A percentile compares a stretch with the other conserved stretches of the same genome.
Evolutionary conservation across 2,329 filamentous ascomycete genomes (phyloP).

Genomic region (Myriosclerotinia scirpicola): DNA sequence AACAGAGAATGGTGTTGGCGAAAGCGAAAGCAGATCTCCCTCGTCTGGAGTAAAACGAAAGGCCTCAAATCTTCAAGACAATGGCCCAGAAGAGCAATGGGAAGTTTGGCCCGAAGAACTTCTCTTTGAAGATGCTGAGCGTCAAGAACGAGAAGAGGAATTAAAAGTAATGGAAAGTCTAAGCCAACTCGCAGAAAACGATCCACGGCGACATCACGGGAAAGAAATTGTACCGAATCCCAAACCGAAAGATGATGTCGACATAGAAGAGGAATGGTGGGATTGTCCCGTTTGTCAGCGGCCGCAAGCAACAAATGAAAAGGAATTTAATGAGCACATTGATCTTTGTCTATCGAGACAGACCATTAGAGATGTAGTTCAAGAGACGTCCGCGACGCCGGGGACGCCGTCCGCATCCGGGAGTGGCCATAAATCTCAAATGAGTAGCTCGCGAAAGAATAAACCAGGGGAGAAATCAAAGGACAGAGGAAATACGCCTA

Average conservation of each 20-base stretch:
- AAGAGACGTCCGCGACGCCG: conserved; percentile 44
- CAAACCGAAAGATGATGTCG: conserved; percentile 34
- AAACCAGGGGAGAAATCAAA: conserved; percentile 13
- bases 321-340: conserved; percentile 84
- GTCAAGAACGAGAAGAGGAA: conserved; percentile 59
- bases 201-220: conserved; percentile 45
- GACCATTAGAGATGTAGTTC: conserved; percentile 81
- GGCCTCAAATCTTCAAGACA: conserved; percentile 41
- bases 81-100: conserved; percentile 53
- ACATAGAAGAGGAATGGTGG: conserved; percentile 59
- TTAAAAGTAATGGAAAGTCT: conserved; percentile 61
- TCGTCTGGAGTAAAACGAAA: conserved; percentile 42
- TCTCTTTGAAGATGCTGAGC: conserved; percentile 58
- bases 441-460: not conserved
- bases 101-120: conserved; percentile 69
- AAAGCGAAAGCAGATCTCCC: conserved; percentile 27
- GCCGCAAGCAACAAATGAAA: conserved; percentile 73
- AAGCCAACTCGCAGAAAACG: conserved; percentile 49
- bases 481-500: conserved; percentile 9
- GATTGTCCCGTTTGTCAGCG: conserved; percentile 84
- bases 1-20: conserved; percentile 25
- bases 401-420: not conserved
- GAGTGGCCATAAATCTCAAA: not conserved
- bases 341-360: conserved; percentile 85
- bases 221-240: conserved; percentile 54